phyloP scores from a whole-genome alignment of 2,329 filamentous ascomycete species.

The Trichophyton mentagrophytes region DNA sequence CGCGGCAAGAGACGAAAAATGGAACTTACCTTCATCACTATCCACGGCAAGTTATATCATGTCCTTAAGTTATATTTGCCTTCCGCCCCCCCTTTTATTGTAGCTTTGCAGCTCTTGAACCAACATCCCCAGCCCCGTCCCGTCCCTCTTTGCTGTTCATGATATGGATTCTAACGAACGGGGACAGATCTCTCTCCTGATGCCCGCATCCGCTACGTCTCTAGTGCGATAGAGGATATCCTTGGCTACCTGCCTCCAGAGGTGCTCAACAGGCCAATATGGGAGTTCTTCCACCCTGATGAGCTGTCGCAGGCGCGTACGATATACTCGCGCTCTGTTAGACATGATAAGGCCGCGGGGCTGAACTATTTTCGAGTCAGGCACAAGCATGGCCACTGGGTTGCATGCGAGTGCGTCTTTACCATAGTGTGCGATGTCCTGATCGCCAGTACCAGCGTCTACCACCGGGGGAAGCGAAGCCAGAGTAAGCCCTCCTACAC shows the following conservation, averaged over 20 bases:
- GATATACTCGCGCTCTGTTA: slow-evolving; percentile 59
- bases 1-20: slow-evolving; percentile 29
- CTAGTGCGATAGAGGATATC: slow-evolving; percentile 71
- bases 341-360: slow-evolving; percentile 72
- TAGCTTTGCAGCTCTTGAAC: slow-evolving; percentile 6
- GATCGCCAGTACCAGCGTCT: slow-evolving; percentile 72
- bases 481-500: slow-evolving; percentile 48
- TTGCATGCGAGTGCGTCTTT: slow-evolving; percentile 79
- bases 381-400: slow-evolving; percentile 56
- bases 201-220: slow-evolving; percentile 69
- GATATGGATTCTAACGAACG: neutral
- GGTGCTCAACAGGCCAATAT: slow-evolving; percentile 62
- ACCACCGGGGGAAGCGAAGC: slow-evolving; percentile 54
- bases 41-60: slow-evolving; percentile 54
- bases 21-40: slow-evolving; percentile 85
- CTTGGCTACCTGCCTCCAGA: slow-evolving; percentile 67
- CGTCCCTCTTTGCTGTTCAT: slow-evolving; percentile 6
- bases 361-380: slow-evolving; percentile 65
- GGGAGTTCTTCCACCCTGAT: slow-evolving; percentile 75
- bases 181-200: slow-evolving; percentile 56
- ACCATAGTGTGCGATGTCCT: slow-evolving; percentile 79
- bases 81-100: slow-evolving; percentile 5
- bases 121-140: slow-evolving; percentile 10
- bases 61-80: neutral
- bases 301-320: slow-evolving; percentile 63